phyloP scores from a whole-genome alignment of 306 rosid species.

The Casuarina equisetifolia region DNA sequence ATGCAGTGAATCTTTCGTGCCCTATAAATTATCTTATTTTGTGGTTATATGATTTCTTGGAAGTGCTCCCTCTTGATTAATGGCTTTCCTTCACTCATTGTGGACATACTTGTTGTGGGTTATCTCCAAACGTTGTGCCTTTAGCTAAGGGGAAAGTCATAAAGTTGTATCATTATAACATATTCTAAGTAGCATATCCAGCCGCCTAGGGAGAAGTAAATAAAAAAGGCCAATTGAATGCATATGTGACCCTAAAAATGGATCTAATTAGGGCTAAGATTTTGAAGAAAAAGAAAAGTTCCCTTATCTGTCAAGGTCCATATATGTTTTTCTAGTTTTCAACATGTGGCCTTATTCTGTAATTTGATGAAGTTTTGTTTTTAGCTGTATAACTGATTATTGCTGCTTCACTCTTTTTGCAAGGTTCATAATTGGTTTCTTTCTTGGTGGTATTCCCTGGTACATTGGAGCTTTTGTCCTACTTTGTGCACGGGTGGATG shows the following conservation, averaged over 20 bases:
- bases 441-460: slow-evolving; percentile 84
- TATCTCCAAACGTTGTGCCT: neutral
- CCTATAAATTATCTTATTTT: neutral
- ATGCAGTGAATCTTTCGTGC: neutral
- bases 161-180: neutral
- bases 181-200: neutral
- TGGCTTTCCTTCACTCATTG: neutral
- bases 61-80: neutral
- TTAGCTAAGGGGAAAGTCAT: neutral
- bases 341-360: neutral
- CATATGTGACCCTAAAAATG: neutral
- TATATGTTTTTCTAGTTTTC: neutral
- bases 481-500: slow-evolving; percentile 62
- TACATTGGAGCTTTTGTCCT: slow-evolving; percentile 64
- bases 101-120: neutral
- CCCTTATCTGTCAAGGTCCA: neutral
- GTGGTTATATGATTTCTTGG: neutral
- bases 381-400: neutral
- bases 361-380: neutral
- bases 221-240: neutral
- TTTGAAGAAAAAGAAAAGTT: neutral
- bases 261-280: neutral
- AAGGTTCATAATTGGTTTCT: slow-evolving; percentile 78
- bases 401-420: slow-evolving; percentile 7
- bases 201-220: neutral